Base-by-base conservation (phyloP, 2,329 filamentous ascomycete genomes). In the Dothiorella sarmentorum region DNA sequence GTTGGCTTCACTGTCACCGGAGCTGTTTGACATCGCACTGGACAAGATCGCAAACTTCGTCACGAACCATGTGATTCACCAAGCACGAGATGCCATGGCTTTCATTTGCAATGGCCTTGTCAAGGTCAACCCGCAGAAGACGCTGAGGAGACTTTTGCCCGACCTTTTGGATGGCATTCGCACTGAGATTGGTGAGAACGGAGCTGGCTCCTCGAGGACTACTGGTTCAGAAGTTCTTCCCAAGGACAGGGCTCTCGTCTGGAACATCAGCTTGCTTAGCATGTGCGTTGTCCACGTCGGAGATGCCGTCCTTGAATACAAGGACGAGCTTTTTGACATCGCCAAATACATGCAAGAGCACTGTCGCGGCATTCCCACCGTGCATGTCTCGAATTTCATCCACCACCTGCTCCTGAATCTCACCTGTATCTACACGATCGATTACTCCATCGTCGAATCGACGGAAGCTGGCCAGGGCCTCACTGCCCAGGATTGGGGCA, bases 281-380 rank as follows among this genome's bases (percentile, higher is more conserved):
- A 99, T 99, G 93, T 94, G 91, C 61, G 91, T 97, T 20, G 94
- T 99, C 3, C 94, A 99, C 68, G 91, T 99, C 44, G 94, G 94
- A 31, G 85, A 87, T 63, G 90, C 94, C 64, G 90, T 97, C 13
- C 80, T 99, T 61, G 88, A 88, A 61, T 95, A 96, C 79, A 91
- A 91, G 73, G 80, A 90, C 52, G 89, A 97, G 51, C 83, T 99
- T 2, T 90, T 96, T 63, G 89, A 91, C 62, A 93, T 99, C 71
- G 91, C 93, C 11, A 81, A 89, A 57, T 97, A 93, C 75, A 97
- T 99, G 93, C 94, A 99, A 72, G 85, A 94, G 66, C 93, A 91
- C 68, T 99, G 94, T 74, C 88, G 90, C 66, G 94, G 94, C 20
- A 87, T 97, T 61, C 91, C 94, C 0, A 96, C 94, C 1, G 91